Conservation (phyloP, 2,329 filamentous ascomycete species). For the Diaporthe citriasiana region DNA sequence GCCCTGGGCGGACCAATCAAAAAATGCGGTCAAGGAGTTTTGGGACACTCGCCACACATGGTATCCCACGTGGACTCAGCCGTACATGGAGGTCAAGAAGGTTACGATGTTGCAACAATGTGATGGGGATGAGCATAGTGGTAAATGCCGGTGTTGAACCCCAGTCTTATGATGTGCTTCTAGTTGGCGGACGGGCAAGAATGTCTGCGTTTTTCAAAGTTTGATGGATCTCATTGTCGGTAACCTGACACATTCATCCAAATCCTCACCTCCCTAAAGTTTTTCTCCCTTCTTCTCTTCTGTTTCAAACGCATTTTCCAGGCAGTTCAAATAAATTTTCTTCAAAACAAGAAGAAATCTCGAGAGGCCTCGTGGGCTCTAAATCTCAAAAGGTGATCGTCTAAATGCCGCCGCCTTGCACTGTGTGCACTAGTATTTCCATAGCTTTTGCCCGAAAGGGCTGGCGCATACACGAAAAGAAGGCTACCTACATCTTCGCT, state of each 20-base stretch:
- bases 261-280: not conserved
- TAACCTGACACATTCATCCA: not conserved
- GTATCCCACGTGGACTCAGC: conserved; percentile 79
- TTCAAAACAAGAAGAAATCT: not conserved
- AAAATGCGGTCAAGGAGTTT: conserved; percentile 80
- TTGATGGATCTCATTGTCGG: too few relatives aligned
- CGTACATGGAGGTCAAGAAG: conserved; percentile 76
- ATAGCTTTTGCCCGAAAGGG: not conserved
- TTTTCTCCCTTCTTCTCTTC: not conserved
- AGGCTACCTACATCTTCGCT: too few relatives aligned
- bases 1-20: conserved; percentile 81
- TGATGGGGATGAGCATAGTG: conserved; percentile 69
- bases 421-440: too few relatives aligned
- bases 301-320: too few relatives aligned
- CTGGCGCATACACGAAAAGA: not conserved
- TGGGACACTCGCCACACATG: conserved; percentile 77
- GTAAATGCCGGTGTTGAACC: not conserved
- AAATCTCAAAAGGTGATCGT: not conserved
- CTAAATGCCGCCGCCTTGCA: not conserved
- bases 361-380: not conserved
- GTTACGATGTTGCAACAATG: conserved; percentile 81
- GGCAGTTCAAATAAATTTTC: not conserved
- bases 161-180: not conserved
- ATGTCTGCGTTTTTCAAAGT: not conserved
- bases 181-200: not conserved